Conservation (phyloP, 768 basidiomycete species). For the Sistotremastrum niveocremeum region DNA sequence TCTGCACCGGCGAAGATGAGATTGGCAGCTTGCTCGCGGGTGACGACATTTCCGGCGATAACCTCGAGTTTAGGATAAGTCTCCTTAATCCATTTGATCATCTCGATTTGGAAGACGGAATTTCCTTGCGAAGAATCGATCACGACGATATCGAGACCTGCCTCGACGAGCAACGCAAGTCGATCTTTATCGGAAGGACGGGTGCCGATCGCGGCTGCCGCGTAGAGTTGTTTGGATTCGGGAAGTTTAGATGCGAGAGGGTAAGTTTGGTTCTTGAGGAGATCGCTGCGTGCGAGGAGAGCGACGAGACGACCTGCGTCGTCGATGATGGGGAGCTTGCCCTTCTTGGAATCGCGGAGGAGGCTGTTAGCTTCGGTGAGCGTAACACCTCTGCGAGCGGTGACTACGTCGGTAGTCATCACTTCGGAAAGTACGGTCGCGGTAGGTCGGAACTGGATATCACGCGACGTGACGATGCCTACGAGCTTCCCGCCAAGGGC, state of each 20-base stretch:
- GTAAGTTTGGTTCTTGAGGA: constrained; percentile 94
- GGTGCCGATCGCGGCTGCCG: constrained; percentile 92
- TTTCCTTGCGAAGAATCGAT: constrained; percentile 97
- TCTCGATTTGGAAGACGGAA: constrained; percentile 85
- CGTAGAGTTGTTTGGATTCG: constrained; percentile 86
- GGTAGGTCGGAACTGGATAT: constrained; percentile 81
- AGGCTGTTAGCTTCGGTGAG: constrained; percentile 87
- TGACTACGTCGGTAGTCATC: constrained; percentile 85
- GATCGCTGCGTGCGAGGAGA: constrained; percentile 90
- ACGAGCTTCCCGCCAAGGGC: constrained; percentile 80
- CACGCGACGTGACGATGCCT: constrained; percentile 93
- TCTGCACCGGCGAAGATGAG: constrained; percentile 94
- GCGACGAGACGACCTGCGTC: constrained; percentile 49
- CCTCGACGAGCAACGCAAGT: constrained; percentile 74
- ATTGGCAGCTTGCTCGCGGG: constrained; percentile 89
- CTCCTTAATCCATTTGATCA: constrained; percentile 86
- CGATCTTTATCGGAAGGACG: constrained; percentile 80
- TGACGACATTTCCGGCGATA: constrained; percentile 96
- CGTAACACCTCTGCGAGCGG: constrained; percentile 79
- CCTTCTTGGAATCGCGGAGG: constrained; percentile 93
- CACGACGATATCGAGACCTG: constrained; percentile 89
- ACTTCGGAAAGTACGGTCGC: constrained; percentile 56
- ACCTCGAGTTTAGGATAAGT: constrained; percentile 81
- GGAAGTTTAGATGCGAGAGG: constrained; percentile 90
- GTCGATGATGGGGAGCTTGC: constrained; percentile 85